Evolutionary conservation across 2,329 filamentous ascomycete species (phyloP), one percentile per base, ranked within the genome.

Genomic region (Venturia pyrina): DNA sequence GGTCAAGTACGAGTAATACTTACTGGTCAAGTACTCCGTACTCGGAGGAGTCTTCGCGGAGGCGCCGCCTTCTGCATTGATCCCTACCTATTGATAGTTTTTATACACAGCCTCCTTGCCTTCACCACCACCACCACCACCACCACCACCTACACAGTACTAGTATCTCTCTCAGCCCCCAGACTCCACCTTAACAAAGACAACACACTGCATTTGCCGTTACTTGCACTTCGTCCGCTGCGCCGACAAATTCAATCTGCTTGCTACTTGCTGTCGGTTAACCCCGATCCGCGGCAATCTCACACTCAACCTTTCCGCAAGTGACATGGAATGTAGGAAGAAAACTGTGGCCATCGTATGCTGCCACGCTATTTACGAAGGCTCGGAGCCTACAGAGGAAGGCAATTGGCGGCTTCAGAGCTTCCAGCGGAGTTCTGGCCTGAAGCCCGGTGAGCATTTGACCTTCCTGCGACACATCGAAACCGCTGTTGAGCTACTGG

Each of bases 291-390:
- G 3, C 28, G 34, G 3, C 50, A n/a, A 57, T 56, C 50, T 57
- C 48, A 50, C 48, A 28, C 48, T 53, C 53, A 21, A 57, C 28
- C 8, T 59, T 19, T n/a, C 53, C 28, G 53, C 53, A 19, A 37
- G 53, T 32, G 32, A n/a, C n/a, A 37, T 34, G 53, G 53, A 59
- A 37, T n/a, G 7, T 15, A 59, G 19, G 32, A 59, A 59, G 53
- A 59, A 11, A n/a, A 32, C 13, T 17, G 82, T 96, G 13, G 85
- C 96, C 63, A 78, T 96, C 61, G 88, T 96, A 63, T 95, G 91
- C 79, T 93, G 91, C 74, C 91, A 96, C 77, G 89, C 86, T 37
- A 90, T 93, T 66, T 96, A 89, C 81, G 76, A 81, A 17, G 87
- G 87, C 37, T 62, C 62, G 3, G 68, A 72, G 43, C 72, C 70